Percentiles rank a stretch among this genome's conserved stretches.
Conservation (phyloP, 1,139 yeast species). For the Pichia sp. region DNA sequence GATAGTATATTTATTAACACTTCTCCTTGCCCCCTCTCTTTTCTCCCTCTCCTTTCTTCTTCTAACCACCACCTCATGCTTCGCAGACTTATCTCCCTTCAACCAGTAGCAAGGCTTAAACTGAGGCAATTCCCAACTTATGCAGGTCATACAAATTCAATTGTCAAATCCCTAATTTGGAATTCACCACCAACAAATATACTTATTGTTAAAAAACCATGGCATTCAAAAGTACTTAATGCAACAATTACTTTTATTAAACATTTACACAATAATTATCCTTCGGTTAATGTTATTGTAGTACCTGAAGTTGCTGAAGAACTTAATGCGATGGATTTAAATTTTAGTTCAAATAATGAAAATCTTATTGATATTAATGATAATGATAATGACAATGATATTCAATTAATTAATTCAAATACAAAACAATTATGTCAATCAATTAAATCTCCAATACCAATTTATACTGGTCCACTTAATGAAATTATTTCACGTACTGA, state of each 20-base stretch:
- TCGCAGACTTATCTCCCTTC: slow-evolving; percentile 3
- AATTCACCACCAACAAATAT: slow-evolving; percentile 57
- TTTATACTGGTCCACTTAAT: slow-evolving; percentile 53
- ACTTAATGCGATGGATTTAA: slow-evolving; percentile 37
- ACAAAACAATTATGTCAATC: slow-evolving; percentile 14
- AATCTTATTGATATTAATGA: neutral
- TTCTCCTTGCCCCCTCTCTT: too few relatives aligned
- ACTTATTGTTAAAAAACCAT: slow-evolving; percentile 77
- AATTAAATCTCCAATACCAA: slow-evolving; percentile 17
- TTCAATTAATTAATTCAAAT: neutral
- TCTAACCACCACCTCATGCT: slow-evolving; percentile 1
- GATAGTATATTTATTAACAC: too few relatives aligned
- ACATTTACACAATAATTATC: slow-evolving; percentile 51
- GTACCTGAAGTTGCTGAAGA: slow-evolving; percentile 74
- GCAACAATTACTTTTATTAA: slow-evolving; percentile 64
- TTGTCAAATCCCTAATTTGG: slow-evolving; percentile 42
- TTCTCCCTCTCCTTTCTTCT: too few relatives aligned
- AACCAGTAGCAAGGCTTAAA: slow-evolving; percentile 13
- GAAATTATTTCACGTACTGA: slow-evolving; percentile 60
- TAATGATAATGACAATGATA: slow-evolving; percentile 14
- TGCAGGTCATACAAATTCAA: slow-evolving; percentile 34
- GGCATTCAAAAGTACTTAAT: slow-evolving; percentile 57
- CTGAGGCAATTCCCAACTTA: slow-evolving; percentile 27
- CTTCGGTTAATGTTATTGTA: slow-evolving; percentile 70
- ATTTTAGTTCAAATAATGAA: too few relatives aligned